Conservation (phyloP, 345 rosid species). For the Pistacia integerrima region DNA sequence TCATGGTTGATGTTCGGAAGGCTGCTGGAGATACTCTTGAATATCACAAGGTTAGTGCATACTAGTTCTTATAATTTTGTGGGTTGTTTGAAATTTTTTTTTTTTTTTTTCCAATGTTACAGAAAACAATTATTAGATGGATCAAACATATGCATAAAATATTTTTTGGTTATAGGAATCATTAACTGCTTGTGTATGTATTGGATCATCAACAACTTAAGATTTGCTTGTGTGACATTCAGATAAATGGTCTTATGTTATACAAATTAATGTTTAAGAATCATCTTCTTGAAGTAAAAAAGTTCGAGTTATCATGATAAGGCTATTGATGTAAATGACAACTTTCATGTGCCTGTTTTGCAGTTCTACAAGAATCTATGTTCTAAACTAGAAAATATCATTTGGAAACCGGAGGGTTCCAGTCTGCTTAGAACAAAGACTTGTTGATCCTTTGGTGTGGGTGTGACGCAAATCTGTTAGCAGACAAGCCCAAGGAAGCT, state of each 20-base stretch:
- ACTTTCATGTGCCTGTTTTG: constrained; percentile 9
- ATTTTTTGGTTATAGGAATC: not conserved
- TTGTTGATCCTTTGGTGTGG: constrained; percentile 43
- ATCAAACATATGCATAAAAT: not conserved
- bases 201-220: not conserved
- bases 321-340: not conserved
- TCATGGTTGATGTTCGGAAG: constrained; percentile 90
- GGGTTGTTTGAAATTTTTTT: not conserved
- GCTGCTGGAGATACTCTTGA: constrained; percentile 91
- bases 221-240: not conserved
- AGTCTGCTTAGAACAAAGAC: constrained; percentile 46
- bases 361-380: constrained; percentile 89
- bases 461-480: constrained; percentile 32
- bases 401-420: constrained; percentile 72
- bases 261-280: not conserved
- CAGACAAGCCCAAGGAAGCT: not conserved
- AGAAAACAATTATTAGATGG: not conserved
- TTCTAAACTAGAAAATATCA: constrained; percentile 64
- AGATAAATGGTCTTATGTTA: not conserved
- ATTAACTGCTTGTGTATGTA: not conserved
- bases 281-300: not conserved
- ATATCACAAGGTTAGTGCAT: constrained; percentile 73
- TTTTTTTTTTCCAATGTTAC: not conserved
- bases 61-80: not conserved
- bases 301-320: not conserved